These are phyloP conservation scores for Botrytis fragariae DNA, from an alignment of 2,329 filamentous ascomycete genomes.

Conservation along the genomic window DNA sequence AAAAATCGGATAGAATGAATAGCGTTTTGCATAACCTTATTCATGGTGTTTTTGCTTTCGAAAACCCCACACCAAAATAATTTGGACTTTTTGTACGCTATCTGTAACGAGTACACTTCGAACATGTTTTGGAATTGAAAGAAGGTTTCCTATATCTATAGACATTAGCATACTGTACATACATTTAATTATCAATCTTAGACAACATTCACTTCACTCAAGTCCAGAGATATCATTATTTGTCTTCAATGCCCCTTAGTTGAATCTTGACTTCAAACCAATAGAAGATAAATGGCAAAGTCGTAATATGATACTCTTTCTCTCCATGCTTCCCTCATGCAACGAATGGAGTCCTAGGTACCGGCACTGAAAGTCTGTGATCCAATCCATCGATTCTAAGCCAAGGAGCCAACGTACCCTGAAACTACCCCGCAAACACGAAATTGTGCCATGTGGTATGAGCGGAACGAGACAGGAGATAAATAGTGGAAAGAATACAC, in stretches of 20 bases:
- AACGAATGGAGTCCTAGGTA: background rate
- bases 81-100: background rate
- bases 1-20: background rate
- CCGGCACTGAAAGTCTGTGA: no score
- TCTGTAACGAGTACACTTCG: background rate
- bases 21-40: background rate
- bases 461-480: background rate
- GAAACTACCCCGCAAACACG: constrained; percentile 6
- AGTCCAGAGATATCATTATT: background rate
- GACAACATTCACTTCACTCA: background rate
- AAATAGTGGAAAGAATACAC: background rate
- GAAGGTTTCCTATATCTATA: background rate
- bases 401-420: background rate
- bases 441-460: background rate
- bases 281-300: no score
- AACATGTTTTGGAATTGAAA: background rate
- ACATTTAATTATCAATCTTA: background rate
- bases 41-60: background rate
- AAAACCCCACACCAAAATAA: background rate
- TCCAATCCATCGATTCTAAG: background rate
- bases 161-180: background rate
- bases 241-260: background rate
- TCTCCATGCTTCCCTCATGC: no score
- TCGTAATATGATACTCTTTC: no score
- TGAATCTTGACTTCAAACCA: background rate